Evolutionary conservation across 441 rosid genomes (phyloP).

Genomic region (Syzygium syzygioides): DNA sequence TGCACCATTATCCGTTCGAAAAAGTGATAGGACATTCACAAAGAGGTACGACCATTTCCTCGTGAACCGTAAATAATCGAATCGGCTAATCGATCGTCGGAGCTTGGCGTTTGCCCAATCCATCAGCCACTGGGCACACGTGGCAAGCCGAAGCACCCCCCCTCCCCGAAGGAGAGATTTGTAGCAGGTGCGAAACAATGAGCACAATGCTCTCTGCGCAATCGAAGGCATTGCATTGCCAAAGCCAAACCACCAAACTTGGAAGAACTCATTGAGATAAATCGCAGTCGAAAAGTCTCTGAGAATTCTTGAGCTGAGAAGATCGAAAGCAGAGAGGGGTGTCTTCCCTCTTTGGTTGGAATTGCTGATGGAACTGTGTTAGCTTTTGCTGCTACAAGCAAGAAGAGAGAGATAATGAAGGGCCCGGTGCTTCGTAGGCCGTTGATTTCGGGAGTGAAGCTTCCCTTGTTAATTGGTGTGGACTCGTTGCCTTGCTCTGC

Average conservation of each 20-base stretch:
- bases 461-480: slow-evolving; percentile 38
- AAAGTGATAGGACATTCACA: background rate
- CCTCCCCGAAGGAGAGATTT: background rate
- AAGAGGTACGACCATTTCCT: background rate
- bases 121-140: slow-evolving; percentile 21
- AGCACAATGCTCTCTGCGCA: background rate
- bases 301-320: background rate
- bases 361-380: background rate
- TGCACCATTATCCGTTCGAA: no score
- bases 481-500: slow-evolving; percentile 46
- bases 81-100: background rate
- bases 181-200: background rate
- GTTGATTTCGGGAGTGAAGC: slow-evolving; percentile 33
- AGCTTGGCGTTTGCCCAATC: background rate
- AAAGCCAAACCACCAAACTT: background rate
- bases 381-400: background rate
- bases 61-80: background rate
- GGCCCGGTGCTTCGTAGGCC: slow-evolving; percentile 28
- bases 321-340: background rate
- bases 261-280: background rate
- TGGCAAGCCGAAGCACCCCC: slow-evolving; percentile 15
- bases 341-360: background rate
- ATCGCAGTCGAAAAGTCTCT: slow-evolving; percentile 6
- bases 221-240: background rate
- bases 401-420: slow-evolving; percentile 29